Base-by-base conservation (phyloP, 73 alveolate genomes). In the Symbiodinium natans region DNA sequence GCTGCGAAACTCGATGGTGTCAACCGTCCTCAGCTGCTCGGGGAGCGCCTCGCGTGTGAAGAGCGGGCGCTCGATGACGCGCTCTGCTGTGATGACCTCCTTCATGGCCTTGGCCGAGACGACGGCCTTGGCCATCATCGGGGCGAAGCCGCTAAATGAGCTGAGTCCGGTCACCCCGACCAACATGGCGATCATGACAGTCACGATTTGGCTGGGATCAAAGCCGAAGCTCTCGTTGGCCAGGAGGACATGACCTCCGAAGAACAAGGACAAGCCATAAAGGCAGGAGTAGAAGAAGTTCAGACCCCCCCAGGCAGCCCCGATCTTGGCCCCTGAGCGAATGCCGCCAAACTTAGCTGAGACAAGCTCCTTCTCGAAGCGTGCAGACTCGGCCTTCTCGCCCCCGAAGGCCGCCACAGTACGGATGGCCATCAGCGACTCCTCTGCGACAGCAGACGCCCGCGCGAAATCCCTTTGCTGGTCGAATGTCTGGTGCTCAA, bases 371-470 rank as follows among this genome's bases (percentile, higher is more conserved):
- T 13, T 15, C 31, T 90, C 97, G 88, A 90, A 90, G 39, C 97
- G 87, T 15, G 15, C 54, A 52, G 34, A 2, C 39, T 84, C 77
- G 1, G 27, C 25, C 38, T 19, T 10, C 33, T 90, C 97, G 52
- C 89, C 97, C 0, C 97, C 97, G 34, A 90, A 90, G 97, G 97
- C 97, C 39, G 43, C 46, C 56, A 90, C 97, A 48, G 97, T 90
- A 54, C 97, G 97, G 88, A 90, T 90, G 97, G 89, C 97, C 97
- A 90, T 90, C 56, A 90, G 38, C 80, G 97, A 68, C 97, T 90
- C 97, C 88, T 90, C 97, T 36, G 97, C 97, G 40, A 90, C 97
- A 6, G 82, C 56, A 71, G 97, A 90, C 54, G 97, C 97, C 27
- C 88, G 75, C 13, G 87, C 89, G 23, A 90, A 90, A 80, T 90